A percentile compares a stretch with the other conserved stretches of the same genome.
These are phyloP conservation scores for Corylus avellana DNA, from an alignment of 306 rosid species.

Conservation along the genomic window DNA sequence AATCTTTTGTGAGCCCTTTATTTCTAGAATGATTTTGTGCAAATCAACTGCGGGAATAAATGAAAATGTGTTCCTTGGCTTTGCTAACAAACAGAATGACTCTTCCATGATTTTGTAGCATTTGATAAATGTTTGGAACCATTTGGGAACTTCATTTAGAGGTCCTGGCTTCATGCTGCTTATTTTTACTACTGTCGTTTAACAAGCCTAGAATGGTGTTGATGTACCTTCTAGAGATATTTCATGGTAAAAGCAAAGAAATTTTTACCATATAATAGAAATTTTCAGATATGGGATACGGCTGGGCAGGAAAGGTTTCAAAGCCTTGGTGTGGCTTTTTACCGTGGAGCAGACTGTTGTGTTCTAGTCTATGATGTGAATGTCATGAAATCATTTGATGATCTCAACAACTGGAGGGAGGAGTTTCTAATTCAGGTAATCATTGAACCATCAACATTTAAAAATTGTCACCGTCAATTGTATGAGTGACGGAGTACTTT, in stretches of 20 bases:
- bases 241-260: not conserved
- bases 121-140: not conserved
- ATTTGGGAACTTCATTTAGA: not conserved
- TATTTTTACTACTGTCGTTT: not conserved
- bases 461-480: not conserved
- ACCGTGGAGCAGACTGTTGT: slow-evolving; percentile 99
- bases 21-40: too few species aligned
- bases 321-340: slow-evolving; percentile 98
- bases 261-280: not conserved
- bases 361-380: slow-evolving; percentile 98
- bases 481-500: slow-evolving; percentile 12
- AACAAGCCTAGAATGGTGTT: not conserved
- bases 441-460: slow-evolving; percentile 8
- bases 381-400: slow-evolving; percentile 95
- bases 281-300: slow-evolving; percentile 55
- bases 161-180: not conserved
- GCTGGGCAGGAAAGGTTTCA: slow-evolving; percentile 87
- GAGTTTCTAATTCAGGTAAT: slow-evolving; percentile 96
- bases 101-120: not conserved
- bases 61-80: not conserved
- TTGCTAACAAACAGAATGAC: not conserved
- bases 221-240: not conserved
- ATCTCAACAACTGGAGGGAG: slow-evolving; percentile 98
- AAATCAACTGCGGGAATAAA: not conserved
- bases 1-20: too few species aligned